Percentiles rank a stretch among this genome's conserved stretches.
Evolutionary conservation across 768 basidiomycete genomes (phyloP).

Genomic region (Mycena floridula): DNA sequence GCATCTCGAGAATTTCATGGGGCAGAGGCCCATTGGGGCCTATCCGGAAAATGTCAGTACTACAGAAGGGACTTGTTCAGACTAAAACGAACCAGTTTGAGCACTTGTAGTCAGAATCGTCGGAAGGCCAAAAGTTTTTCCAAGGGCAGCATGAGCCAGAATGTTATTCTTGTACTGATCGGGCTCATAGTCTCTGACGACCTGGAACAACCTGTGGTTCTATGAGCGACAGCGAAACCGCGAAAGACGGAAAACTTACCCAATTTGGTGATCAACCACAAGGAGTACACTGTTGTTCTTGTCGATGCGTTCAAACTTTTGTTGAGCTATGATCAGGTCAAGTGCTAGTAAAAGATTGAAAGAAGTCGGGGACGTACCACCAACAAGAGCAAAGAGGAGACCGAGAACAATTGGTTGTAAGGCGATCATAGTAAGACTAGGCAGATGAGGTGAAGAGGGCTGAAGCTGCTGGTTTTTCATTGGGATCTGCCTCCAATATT

Average conservation of each 20-base stretch:
- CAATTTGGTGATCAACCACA: slow-evolving; percentile 44
- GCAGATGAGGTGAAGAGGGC: too few species aligned
- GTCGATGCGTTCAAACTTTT: slow-evolving; percentile 34
- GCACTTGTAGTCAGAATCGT: slow-evolving; percentile 40
- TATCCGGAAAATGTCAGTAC: too few species aligned
- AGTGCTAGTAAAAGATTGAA: too few species aligned
- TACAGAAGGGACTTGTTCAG: background rate
- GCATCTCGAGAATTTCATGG: slow-evolving; percentile 36
- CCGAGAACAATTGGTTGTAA: too few species aligned
- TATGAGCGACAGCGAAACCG: too few species aligned
- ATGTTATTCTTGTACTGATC: slow-evolving; percentile 37
- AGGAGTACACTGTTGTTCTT: slow-evolving; percentile 37
- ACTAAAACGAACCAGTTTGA: slow-evolving; percentile 29
- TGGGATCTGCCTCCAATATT: too few species aligned
- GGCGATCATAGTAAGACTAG: too few species aligned
- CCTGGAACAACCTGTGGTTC: slow-evolving; percentile 37
- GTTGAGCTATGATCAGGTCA: too few species aligned
- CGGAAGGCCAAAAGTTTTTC: slow-evolving; percentile 38
- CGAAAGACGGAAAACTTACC: too few species aligned
- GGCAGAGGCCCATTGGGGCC: slow-evolving; percentile 45
- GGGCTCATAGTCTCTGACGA: slow-evolving; percentile 34
- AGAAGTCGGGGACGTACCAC: too few species aligned
- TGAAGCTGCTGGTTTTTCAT: too few species aligned
- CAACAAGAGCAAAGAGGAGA: too few species aligned
- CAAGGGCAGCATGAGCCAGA: slow-evolving; percentile 40